Percentiles rank a stretch among this genome's conserved stretches.
phyloP scores from a whole-genome alignment of 163 green algal species.

The Chlorella variabilis region DNA sequence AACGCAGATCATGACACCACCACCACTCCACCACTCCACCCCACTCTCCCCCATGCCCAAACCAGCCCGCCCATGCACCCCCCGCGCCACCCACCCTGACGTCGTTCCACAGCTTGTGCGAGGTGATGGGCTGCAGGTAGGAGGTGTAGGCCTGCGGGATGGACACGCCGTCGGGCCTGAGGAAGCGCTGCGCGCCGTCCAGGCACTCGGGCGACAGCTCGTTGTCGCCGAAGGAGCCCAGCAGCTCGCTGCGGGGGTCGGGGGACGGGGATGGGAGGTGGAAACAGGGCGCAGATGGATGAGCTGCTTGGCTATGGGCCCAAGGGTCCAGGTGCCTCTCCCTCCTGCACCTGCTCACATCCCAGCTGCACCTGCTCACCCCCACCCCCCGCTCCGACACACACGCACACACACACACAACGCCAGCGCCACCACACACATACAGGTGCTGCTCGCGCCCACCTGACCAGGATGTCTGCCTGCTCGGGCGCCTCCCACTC shows the following conservation, averaged over 20 bases:
- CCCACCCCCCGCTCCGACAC: background rate
- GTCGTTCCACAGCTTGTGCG: conserved; percentile 79
- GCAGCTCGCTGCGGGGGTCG: conserved; percentile 79
- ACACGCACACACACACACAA: background rate
- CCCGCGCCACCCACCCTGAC: conserved; percentile 42
- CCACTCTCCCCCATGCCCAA: too few relatives aligned
- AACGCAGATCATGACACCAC: too few relatives aligned
- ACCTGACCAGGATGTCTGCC: conserved; percentile 94
- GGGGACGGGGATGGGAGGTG: background rate
- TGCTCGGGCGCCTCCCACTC: conserved; percentile 78
- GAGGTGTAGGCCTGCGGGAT: conserved; percentile 83
- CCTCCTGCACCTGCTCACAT: background rate
- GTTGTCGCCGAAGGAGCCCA: conserved; percentile 99
- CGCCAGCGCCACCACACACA: too few relatives aligned
- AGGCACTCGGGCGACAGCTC: conserved; percentile 98
- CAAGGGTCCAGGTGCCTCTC: too few relatives aligned
- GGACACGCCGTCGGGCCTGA: conserved; percentile 77
- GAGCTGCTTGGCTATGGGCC: too few relatives aligned
- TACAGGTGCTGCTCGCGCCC: background rate
- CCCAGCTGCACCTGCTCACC: background rate
- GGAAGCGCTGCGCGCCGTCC: conserved; percentile 95
- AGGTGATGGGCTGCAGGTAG: conserved; percentile 90
- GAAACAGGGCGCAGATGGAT: background rate
- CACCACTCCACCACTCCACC: too few relatives aligned
- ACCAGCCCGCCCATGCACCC: too few relatives aligned